Conservation (phyloP, 495 filamentous ascomycete genomes). For the Xanthoparmelia taractica region DNA sequence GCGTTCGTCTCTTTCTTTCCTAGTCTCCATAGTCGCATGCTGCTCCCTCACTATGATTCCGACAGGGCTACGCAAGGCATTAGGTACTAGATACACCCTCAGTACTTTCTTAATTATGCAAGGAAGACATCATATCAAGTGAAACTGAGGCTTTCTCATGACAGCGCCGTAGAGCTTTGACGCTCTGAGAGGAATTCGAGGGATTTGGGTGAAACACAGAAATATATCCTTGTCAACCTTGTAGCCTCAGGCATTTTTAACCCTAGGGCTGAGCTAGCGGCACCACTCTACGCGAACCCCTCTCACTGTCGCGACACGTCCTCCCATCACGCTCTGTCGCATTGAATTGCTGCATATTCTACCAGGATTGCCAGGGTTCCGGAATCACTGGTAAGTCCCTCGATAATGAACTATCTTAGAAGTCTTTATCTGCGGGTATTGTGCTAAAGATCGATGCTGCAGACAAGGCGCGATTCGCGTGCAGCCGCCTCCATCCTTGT, state of each 20-base stretch:
- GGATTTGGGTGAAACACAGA: not conserved
- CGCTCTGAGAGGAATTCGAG: not conserved
- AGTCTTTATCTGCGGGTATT: not conserved
- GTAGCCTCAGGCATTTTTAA: not conserved
- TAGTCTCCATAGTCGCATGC: conserved; percentile 15
- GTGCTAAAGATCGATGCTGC: not conserved
- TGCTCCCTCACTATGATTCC: not conserved
- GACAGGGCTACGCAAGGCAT: not conserved
- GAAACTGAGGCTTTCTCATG: not conserved
- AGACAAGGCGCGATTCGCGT: conserved; percentile 12
- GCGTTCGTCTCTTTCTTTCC: not conserved
- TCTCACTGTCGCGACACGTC: conserved; percentile 15
- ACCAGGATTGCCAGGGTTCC: not conserved
- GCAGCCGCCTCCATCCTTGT: conserved; percentile 14
- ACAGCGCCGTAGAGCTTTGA: not conserved
- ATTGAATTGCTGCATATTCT: conserved; percentile 11
- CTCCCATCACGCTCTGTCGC: conserved; percentile 10
- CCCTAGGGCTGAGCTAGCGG: not conserved
- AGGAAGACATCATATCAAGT: not conserved
- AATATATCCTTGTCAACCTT: not conserved
- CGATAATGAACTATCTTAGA: not conserved
- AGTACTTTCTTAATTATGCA: not conserved
- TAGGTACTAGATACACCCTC: not conserved
- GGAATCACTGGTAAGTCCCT: not conserved
- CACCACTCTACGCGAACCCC: conserved; percentile 2